Conservation (phyloP, 768 basidiomycete species). For the Trametes cinnabarina region DNA sequence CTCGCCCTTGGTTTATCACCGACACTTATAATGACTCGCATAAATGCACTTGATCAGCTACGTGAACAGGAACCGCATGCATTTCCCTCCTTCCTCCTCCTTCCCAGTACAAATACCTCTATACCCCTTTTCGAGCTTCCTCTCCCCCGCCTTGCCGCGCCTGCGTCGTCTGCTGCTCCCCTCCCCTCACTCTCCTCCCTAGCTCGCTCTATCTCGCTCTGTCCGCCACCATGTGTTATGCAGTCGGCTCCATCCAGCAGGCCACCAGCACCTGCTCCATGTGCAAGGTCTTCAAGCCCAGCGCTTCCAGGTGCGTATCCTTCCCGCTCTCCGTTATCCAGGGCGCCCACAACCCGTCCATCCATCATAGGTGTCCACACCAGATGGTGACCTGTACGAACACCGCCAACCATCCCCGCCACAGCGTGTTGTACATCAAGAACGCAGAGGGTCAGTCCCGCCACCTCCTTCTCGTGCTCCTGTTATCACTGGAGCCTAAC, state of each 20-base stretch:
- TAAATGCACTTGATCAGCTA: constrained; percentile 41
- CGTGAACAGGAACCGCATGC: constrained; percentile 40
- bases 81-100: constrained; percentile 35
- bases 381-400: constrained; percentile 74
- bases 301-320: constrained; percentile 46
- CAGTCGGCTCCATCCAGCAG: constrained; percentile 66
- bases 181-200: constrained; percentile 22
- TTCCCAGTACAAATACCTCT: constrained; percentile 41
- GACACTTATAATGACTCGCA: constrained; percentile 29
- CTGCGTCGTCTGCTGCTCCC: constrained; percentile 27
- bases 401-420: constrained; percentile 67
- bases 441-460: constrained; percentile 76
- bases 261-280: constrained; percentile 70
- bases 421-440: constrained; percentile 76
- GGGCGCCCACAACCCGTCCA: constrained; percentile 25
- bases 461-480: constrained; percentile 20
- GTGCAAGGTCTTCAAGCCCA: constrained; percentile 79
- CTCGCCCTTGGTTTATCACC: constrained; percentile 24
- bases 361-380: constrained; percentile 65
- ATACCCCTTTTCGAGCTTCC: constrained; percentile 32
- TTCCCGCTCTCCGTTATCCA: constrained; percentile 14
- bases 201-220: constrained; percentile 15
- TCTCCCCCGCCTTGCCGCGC: constrained; percentile 27
- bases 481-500: constrained; percentile 20
- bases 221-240: constrained; percentile 64